Conservation (phyloP, 345 rosid genomes). For the Sisymbrium irio region DNA sequence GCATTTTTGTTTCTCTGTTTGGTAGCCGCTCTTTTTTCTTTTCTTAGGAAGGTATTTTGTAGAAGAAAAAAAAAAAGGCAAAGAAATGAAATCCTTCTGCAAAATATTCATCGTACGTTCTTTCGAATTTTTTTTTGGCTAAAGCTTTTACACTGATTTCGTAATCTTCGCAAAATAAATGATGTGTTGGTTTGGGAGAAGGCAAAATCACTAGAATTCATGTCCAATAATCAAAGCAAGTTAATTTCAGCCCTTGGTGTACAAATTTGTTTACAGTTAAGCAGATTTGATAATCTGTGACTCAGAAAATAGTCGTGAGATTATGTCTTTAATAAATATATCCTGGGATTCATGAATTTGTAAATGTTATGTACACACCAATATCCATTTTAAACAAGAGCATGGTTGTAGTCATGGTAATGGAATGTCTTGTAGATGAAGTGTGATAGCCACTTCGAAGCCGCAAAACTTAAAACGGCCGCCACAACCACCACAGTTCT, state of each 20-base stretch:
- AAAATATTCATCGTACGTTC: not conserved
- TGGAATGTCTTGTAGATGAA: conserved; percentile 70
- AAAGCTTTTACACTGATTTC: not conserved
- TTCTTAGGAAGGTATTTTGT: not conserved
- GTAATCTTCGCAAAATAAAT: not conserved
- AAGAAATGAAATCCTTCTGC: not conserved
- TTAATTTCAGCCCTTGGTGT: not conserved
- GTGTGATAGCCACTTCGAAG: conserved; percentile 71
- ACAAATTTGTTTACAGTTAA: too few relatives aligned
- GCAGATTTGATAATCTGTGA: not conserved
- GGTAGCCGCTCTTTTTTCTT: not conserved
- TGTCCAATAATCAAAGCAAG: too few relatives aligned
- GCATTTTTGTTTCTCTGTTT: not conserved
- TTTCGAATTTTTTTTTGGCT: not conserved
- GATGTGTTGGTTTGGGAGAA: not conserved
- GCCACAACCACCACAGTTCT: conserved; percentile 43
- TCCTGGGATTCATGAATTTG: not conserved
- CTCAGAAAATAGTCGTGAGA: not conserved
- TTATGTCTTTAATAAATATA: not conserved
- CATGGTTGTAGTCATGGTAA: conserved; percentile 76
- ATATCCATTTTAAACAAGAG: conserved; percentile 43
- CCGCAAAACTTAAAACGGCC: conserved; percentile 59
- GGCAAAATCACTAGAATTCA: too few relatives aligned
- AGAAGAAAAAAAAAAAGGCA: not conserved
- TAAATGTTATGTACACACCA: conserved; percentile 14